Percentiles rank a stretch among this genome's conserved stretches.
Evolutionary conservation across 768 basidiomycete genomes (phyloP).

Genomic region (Psilocybe tampanensis): DNA sequence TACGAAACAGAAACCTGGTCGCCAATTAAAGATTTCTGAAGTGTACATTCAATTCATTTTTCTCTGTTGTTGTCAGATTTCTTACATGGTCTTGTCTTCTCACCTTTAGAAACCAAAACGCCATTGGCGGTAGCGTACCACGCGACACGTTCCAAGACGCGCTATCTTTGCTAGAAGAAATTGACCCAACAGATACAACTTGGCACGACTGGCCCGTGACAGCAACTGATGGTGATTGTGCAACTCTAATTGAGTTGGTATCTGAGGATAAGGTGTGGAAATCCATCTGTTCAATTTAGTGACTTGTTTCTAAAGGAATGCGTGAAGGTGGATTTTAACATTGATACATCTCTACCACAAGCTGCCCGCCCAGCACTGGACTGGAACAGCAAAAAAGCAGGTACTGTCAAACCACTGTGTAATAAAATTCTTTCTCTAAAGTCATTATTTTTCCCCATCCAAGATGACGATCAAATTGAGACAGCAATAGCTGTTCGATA

Average conservation of each 20-base stretch:
- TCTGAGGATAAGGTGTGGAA: slow-evolving; percentile 71
- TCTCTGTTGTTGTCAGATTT: background rate
- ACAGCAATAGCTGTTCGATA: slow-evolving; percentile 56
- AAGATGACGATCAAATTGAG: slow-evolving; percentile 88
- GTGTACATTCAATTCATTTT: slow-evolving; percentile 35
- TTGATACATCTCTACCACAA: slow-evolving; percentile 67
- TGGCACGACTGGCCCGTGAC: slow-evolving; percentile 82
- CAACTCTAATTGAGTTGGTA: slow-evolving; percentile 76
- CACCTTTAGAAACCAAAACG: slow-evolving; percentile 64
- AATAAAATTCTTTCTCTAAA: background rate
- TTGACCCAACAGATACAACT: slow-evolving; percentile 47
- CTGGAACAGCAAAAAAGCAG: slow-evolving; percentile 91
- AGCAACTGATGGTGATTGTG: slow-evolving; percentile 80
- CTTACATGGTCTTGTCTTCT: background rate
- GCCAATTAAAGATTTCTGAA: slow-evolving; percentile 78
- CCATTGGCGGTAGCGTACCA: slow-evolving; percentile 63
- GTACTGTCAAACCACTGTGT: slow-evolving; percentile 38
- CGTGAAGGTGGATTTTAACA: slow-evolving; percentile 65
- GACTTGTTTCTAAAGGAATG: background rate
- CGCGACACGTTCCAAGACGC: slow-evolving; percentile 77
- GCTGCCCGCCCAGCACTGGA: slow-evolving; percentile 59
- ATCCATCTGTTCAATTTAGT: background rate
- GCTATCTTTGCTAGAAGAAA: slow-evolving; percentile 54
- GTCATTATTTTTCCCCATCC: background rate
- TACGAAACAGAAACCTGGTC: slow-evolving; percentile 66